Evolutionary conservation across 768 basidiomycete species (phyloP).

Genomic region (Rubroboletus satanas): DNA sequence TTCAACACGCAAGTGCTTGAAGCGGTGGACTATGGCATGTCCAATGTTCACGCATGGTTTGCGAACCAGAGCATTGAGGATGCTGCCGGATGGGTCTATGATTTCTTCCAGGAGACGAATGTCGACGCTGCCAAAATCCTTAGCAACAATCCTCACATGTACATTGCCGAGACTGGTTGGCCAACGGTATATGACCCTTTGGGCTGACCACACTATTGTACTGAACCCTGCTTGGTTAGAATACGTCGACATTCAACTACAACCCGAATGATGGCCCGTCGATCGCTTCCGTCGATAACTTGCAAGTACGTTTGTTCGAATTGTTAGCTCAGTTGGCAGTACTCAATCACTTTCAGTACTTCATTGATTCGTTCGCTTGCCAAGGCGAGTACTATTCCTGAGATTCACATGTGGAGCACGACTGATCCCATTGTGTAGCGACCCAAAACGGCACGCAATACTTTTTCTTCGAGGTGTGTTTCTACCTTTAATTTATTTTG

Average conservation of each 20-base stretch:
- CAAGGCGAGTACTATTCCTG: constrained; percentile 18
- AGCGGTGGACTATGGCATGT: constrained; percentile 72
- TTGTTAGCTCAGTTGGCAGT: not conserved
- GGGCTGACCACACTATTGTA: not conserved
- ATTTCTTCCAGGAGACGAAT: constrained; percentile 73
- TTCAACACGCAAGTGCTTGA: constrained; percentile 69
- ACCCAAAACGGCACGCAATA: constrained; percentile 79
- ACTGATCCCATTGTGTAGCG: constrained; percentile 36
- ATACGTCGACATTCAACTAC: constrained; percentile 51
- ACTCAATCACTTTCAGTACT: constrained; percentile 46
- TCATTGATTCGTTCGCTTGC: constrained; percentile 85
- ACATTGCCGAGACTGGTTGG: constrained; percentile 94
- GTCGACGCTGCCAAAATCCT: constrained; percentile 51
- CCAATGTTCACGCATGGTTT: constrained; percentile 94
- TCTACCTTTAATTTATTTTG: not conserved
- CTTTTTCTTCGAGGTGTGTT: constrained; percentile 76
- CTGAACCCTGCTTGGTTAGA: constrained; percentile 32
- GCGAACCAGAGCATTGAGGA: constrained; percentile 65
- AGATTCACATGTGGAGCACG: not conserved
- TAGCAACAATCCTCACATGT: constrained; percentile 75
- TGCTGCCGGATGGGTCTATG: constrained; percentile 76
- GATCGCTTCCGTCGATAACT: constrained; percentile 52
- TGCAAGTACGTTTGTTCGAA: constrained; percentile 42
- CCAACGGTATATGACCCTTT: constrained; percentile 51
- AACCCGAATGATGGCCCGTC: constrained; percentile 68